phyloP scores from a whole-genome alignment of 129 eudicot genomes.

The Chrysanthemum lavandulifolium region DNA sequence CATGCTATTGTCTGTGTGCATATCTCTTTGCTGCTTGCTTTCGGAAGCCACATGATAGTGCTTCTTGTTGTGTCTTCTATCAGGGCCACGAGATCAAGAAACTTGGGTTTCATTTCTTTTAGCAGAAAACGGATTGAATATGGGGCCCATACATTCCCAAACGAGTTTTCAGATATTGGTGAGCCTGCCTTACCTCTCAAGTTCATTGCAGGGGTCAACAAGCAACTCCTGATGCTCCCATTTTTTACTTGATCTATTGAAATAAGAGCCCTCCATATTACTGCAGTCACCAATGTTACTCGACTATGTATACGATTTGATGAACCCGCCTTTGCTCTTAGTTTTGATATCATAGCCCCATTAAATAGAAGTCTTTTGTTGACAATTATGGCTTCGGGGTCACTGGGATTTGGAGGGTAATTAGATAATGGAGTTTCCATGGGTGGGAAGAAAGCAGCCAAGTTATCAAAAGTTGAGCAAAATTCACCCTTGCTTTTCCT shows the following conservation, averaged over 20 bases:
- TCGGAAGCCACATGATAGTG: background rate
- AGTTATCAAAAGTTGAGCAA: slow-evolving; percentile 17
- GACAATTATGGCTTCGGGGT: background rate
- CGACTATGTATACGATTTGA: slow-evolving; percentile 17
- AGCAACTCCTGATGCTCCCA: slow-evolving; percentile 16
- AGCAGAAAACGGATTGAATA: slow-evolving; percentile 19
- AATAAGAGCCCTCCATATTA: slow-evolving; percentile 34
- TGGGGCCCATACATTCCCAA: slow-evolving; percentile 32
- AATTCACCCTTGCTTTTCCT: too few species aligned
- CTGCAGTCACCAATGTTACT: slow-evolving; percentile 28
- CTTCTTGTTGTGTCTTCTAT: slow-evolving; percentile 30
- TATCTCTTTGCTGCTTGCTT: slow-evolving; percentile 32
- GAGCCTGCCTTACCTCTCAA: slow-evolving; percentile 27
- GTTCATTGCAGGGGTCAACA: slow-evolving; percentile 27
- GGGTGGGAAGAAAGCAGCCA: slow-evolving; percentile 21
- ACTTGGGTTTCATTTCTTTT: background rate
- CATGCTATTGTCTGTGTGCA: slow-evolving; percentile 13
- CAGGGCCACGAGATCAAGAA: slow-evolving; percentile 22
- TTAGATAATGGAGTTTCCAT: background rate
- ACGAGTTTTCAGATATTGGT: slow-evolving; percentile 17
- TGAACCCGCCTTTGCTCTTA: slow-evolving; percentile 14
- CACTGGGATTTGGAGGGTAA: background rate
- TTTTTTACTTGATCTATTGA: slow-evolving; percentile 13
- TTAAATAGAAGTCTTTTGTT: slow-evolving; percentile 26
- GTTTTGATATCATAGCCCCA: slow-evolving; percentile 19